Conservation (phyloP, 495 filamentous ascomycete genomes). For the Penicillium alfredii region DNA sequence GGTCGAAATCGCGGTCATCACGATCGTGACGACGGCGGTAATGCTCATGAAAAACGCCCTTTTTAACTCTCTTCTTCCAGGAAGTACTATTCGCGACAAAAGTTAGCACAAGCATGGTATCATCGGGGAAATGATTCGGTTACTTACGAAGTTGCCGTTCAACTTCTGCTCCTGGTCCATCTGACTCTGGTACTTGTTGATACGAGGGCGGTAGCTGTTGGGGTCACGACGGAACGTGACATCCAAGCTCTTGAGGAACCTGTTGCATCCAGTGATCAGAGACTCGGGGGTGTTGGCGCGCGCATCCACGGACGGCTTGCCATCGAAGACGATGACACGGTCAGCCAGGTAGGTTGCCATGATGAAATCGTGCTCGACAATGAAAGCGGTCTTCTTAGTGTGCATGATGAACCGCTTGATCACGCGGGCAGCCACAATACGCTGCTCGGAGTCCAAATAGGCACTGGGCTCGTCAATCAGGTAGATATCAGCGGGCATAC, state of each 20-base stretch:
- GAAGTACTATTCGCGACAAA: conserved; percentile 59
- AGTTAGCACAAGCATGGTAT: conserved; percentile 1
- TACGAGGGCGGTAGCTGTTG: conserved; percentile 89
- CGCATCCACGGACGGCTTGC: conserved; percentile 79
- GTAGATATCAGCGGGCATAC: conserved; percentile 96
- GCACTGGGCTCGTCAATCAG: conserved; percentile 94
- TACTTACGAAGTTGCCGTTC: conserved; percentile 79
- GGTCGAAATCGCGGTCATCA: conserved; percentile 41
- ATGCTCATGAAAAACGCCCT: conserved; percentile 47
- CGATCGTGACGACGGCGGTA: conserved; percentile 35
- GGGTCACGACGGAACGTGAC: conserved; percentile 98
- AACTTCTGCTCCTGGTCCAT: conserved; percentile 97
- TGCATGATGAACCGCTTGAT: conserved; percentile 99
- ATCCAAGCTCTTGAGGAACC: conserved; percentile 89
- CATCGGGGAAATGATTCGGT: not conserved
- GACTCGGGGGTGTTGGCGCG: conserved; percentile 86
- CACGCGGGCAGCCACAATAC: conserved; percentile 92
- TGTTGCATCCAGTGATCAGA: conserved; percentile 92
- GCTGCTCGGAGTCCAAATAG: conserved; percentile 97
- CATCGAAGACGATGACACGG: conserved; percentile 97
- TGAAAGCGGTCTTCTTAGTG: conserved; percentile 97
- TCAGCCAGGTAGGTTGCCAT: conserved; percentile 98
- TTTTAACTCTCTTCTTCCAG: conserved; percentile 84
- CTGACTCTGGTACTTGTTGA: conserved; percentile 95
- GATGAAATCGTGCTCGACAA: conserved; percentile 99